These are phyloP conservation scores for Avena atlantica DNA, from an alignment of 176 grass and related monocot genomes.

Conservation along the genomic window DNA sequence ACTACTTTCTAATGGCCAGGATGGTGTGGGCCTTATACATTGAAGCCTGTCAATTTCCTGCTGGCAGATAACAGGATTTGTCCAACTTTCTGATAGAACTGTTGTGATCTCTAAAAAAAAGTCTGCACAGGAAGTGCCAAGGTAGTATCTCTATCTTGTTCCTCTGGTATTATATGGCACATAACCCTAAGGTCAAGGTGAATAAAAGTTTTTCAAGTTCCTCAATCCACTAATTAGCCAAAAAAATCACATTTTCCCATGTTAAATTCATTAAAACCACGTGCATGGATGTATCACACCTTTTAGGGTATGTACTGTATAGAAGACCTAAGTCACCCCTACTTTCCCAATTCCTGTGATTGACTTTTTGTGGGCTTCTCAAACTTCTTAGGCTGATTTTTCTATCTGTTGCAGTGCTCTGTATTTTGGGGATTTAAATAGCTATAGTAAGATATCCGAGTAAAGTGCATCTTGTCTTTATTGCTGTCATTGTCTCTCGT, in stretches of 20 bases:
- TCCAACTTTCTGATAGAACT: conserved; percentile 37
- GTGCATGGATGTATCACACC: conserved; percentile 1
- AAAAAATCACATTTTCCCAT: neutral
- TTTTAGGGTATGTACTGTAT: conserved; percentile 2
- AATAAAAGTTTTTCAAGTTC: conserved; percentile 16
- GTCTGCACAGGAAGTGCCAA: neutral
- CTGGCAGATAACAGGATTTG: conserved; percentile 28
- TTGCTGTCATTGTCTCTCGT: neutral
- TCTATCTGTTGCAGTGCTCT: neutral
- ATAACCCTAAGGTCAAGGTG: neutral
- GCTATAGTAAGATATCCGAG: neutral
- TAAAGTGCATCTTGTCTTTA: neutral
- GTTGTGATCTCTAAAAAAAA: conserved; percentile 17
- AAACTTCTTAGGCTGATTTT: conserved; percentile 7
- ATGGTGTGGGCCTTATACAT: conserved; percentile 53
- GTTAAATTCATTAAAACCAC: neutral
- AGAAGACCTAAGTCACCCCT: neutral
- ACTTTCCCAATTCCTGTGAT: conserved; percentile 21
- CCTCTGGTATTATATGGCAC: conserved; percentile 1
- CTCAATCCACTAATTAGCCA: neutral
- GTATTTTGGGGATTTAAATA: conserved; percentile 29
- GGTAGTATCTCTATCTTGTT: conserved; percentile 24
- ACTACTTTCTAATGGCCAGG: conserved; percentile 48
- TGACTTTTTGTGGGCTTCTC: neutral
- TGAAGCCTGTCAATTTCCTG: conserved; percentile 32